Evolutionary conservation across 805 yeast species (phyloP).

Genomic region (Groenewaldozyma tartarivorans): DNA sequence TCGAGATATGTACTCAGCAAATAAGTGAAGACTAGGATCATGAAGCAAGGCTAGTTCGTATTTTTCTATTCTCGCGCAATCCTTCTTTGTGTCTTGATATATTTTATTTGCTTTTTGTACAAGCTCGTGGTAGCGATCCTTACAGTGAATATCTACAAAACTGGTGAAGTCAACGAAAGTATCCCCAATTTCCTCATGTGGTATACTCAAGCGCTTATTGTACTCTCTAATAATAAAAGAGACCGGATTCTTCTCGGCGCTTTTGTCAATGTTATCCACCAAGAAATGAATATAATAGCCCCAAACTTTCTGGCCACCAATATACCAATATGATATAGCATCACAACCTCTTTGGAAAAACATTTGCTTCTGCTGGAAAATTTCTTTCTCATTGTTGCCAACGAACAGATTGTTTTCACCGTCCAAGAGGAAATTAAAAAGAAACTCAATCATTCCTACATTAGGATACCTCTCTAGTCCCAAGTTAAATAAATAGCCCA

Average conservation of each 20-base stretch:
- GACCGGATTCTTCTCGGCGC: background rate
- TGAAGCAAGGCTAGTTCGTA: conserved; percentile 15
- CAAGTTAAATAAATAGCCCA: no score
- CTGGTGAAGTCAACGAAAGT: conserved; percentile 23
- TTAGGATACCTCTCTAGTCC: no score
- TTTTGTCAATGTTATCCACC: background rate
- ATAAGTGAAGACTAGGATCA: conserved; percentile 10
- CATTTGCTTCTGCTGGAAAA: background rate
- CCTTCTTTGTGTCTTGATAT: conserved; percentile 10
- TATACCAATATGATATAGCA: background rate
- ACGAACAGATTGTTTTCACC: no score
- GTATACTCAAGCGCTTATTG: conserved; percentile 19
- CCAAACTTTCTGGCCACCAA: background rate
- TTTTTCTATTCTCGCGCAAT: conserved; percentile 6
- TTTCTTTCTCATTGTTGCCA: no score
- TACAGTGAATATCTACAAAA: conserved; percentile 18
- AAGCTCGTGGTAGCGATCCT: conserved; percentile 20
- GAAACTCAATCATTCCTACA: no score
- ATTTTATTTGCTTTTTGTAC: conserved; percentile 19
- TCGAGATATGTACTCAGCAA: conserved; percentile 21
- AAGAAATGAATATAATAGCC: background rate
- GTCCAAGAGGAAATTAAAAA: no score
- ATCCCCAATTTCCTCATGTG: conserved; percentile 18
- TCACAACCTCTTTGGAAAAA: no score
- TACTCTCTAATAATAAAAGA: conserved; percentile 5